A percentile compares a stretch with the other conserved stretches of the same genome.
These are phyloP conservation scores for Exidia glandulosa DNA, from an alignment of 768 basidiomycete genomes.

Conservation along the genomic window DNA sequence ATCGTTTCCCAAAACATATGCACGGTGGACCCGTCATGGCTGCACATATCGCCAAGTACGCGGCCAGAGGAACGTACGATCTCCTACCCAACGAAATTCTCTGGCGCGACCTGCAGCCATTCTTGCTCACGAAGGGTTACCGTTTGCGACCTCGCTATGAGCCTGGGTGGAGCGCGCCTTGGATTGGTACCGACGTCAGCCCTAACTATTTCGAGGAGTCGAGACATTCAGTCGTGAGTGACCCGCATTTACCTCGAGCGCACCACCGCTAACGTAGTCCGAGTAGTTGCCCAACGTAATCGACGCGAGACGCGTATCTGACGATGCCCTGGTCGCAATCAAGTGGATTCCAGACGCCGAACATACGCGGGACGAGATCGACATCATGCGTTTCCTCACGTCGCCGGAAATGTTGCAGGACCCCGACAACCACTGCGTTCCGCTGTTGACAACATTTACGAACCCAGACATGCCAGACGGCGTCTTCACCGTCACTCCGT, in stretches of 20 bases:
- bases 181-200: not conserved
- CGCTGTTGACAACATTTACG: not conserved
- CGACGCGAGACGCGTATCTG: not conserved
- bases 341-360: not conserved
- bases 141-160: not conserved
- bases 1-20: too few species aligned
- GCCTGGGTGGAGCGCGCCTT: not conserved
- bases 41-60: too few species aligned
- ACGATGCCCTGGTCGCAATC: not conserved
- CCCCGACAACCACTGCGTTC: not conserved
- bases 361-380: not conserved
- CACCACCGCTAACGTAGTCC: not conserved
- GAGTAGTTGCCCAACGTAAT: not conserved
- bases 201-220: not conserved
- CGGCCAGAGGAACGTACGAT: too few species aligned
- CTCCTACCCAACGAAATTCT: too few species aligned
- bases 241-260: not conserved
- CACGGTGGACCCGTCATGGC: too few species aligned
- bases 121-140: not conserved
- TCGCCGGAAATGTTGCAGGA: not conserved
- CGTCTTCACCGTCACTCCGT: not conserved
- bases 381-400: not conserved
- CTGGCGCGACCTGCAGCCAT: not conserved
- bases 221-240: not conserved
- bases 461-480: not conserved